A percentile compares a stretch with the other conserved stretches of the same genome.
Evolutionary conservation across 106 monocot species (phyloP).

Genomic region (Xerophyta viscosa): DNA sequence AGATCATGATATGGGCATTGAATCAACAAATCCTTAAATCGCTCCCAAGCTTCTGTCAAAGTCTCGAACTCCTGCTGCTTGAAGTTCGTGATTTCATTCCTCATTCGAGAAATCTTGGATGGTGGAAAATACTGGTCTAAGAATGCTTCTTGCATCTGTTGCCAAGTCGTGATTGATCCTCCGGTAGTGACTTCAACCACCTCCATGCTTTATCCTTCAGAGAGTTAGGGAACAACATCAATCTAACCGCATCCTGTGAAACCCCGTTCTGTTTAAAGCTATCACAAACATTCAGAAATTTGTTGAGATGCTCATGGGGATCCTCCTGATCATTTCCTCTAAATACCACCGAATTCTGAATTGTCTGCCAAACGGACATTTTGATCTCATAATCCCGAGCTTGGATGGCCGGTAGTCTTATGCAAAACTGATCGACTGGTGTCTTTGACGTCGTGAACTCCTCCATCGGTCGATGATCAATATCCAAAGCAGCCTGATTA

Average conservation of each 20-base stretch:
- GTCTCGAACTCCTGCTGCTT: background rate
- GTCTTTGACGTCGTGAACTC: too few relatives aligned
- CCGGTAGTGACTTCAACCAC: slow-evolving; percentile 1
- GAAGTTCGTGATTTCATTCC: slow-evolving; percentile 5
- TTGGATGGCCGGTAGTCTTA: background rate
- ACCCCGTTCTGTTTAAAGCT: background rate
- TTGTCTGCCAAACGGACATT: background rate
- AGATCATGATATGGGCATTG: background rate
- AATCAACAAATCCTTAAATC: background rate
- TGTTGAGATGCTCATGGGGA: background rate
- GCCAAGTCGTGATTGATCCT: background rate
- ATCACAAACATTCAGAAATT: slow-evolving; percentile 3
- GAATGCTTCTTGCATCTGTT: background rate
- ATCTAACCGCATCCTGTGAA: background rate
- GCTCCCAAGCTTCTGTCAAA: slow-evolving; percentile 1
- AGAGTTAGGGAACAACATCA: background rate
- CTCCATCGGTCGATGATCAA: too few relatives aligned
- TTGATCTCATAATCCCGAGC: background rate
- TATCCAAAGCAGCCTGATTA: too few relatives aligned
- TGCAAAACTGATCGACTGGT: too few relatives aligned
- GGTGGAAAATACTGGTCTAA: slow-evolving; percentile 4
- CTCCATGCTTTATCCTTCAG: background rate
- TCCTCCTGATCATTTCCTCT: background rate
- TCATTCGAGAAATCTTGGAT: background rate
- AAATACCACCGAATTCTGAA: background rate